phyloP scores from a whole-genome alignment of 805 yeast species.

The Starmerella bombi region DNA sequence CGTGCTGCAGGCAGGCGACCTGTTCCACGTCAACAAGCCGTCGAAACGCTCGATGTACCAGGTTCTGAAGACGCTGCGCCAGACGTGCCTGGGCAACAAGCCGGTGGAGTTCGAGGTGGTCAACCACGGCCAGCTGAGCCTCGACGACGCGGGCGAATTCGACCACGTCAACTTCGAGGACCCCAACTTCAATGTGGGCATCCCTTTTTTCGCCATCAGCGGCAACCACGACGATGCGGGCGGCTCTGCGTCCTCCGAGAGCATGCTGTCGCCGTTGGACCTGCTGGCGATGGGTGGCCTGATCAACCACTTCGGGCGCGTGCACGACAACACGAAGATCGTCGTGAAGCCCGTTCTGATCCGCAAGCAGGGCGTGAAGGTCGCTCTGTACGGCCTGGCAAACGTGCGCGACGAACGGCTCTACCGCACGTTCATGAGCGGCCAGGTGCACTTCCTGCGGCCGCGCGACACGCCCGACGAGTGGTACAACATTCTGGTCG shows the following conservation, averaged over 20 bases:
- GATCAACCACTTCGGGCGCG: conserved; percentile 80
- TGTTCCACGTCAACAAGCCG: conserved; percentile 85
- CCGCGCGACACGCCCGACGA: conserved; percentile 46
- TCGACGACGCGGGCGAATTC: conserved; percentile 44
- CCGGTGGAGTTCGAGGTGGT: conserved; percentile 77
- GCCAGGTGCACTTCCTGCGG: conserved; percentile 61
- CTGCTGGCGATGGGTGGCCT: conserved; percentile 67
- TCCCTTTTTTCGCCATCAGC: conserved; percentile 83
- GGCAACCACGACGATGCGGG: conserved; percentile 97
- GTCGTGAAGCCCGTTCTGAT: conserved; percentile 62
- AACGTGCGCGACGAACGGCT: conserved; percentile 82
- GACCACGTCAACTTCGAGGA: conserved; percentile 77
- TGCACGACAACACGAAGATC: conserved; percentile 60
- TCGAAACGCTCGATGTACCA: conserved; percentile 73
- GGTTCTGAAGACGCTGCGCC: conserved; percentile 58
- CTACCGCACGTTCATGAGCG: conserved; percentile 66
- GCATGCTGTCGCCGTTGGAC: conserved; percentile 73
- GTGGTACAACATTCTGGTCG: conserved; percentile 76
- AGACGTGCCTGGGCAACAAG: conserved; percentile 66
- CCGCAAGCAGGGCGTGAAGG: conserved; percentile 66
- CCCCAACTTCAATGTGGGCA: conserved; percentile 72
- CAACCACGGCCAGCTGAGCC: conserved; percentile 53
- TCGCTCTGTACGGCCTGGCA: conserved; percentile 81
- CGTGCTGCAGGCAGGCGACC: conserved; percentile 84
- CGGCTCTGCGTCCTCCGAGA: conserved; percentile 36